phyloP scores from a whole-genome alignment of 2,329 filamentous ascomycete species.

The Ceratocystis harringtonii region DNA sequence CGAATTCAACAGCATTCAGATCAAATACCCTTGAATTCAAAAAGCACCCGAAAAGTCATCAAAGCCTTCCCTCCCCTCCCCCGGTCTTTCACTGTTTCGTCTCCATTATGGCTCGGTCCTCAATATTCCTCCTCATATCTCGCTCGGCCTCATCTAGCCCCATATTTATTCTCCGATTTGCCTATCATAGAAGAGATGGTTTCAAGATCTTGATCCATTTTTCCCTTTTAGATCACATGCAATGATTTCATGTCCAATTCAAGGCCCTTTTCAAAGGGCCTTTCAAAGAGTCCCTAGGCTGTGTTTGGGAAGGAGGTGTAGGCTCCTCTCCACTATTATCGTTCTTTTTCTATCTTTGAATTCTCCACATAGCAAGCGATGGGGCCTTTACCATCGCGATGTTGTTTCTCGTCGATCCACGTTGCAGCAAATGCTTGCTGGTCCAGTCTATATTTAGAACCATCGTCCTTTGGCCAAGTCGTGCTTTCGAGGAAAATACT shows the following conservation, averaged over 20 bases:
- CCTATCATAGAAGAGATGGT: not conserved
- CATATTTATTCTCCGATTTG: not conserved
- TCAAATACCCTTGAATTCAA: not conserved
- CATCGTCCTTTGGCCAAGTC: not conserved
- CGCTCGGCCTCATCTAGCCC: conserved; percentile 2
- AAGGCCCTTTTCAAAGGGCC: not conserved
- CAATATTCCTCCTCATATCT: conserved; percentile 10
- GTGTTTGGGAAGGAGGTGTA: not conserved
- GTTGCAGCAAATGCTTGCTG: not conserved
- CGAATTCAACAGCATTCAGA: too few species aligned
- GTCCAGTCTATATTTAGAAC: not conserved
- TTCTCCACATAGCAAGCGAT: too few species aligned
- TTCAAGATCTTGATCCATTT: conserved; percentile 3
- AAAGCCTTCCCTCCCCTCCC: not conserved
- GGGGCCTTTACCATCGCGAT: not conserved
- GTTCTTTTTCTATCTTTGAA: not conserved
- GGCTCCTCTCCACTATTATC: not conserved
- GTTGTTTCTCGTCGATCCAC: not conserved
- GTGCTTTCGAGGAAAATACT: not conserved
- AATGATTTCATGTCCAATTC: not conserved
- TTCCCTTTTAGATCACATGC: not conserved
- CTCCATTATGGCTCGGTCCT: conserved; percentile 5
- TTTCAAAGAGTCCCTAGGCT: not conserved
- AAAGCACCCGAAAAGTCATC: not conserved
- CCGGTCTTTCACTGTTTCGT: conserved; percentile 1